Percentiles rank a stretch among this genome's conserved stretches.
Conservation (phyloP, 2,329 filamentous ascomycete species). For the Sporothrix brasiliensis region DNA sequence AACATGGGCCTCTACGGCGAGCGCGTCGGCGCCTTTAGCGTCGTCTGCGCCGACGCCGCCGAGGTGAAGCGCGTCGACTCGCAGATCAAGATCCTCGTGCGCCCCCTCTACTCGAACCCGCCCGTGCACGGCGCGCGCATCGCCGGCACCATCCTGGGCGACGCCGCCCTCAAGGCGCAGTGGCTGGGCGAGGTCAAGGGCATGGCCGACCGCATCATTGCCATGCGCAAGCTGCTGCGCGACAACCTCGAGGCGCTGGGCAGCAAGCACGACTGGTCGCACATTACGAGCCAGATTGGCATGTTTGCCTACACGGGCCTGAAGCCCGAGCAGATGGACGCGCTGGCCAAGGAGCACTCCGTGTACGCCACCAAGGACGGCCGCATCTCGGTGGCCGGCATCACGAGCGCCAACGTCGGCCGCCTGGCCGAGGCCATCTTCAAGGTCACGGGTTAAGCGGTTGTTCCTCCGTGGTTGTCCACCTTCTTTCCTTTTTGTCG, state of each 20-base stretch:
- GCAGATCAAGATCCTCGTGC: conserved; percentile 97
- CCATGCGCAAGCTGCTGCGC: conserved; percentile 93
- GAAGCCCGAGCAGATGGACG: conserved; percentile 86
- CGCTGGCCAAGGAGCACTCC: conserved; percentile 89
- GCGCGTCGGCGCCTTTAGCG: conserved; percentile 94
- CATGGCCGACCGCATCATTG: conserved; percentile 99
- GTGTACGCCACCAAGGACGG: conserved; percentile 96
- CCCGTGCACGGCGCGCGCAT: conserved; percentile 95
- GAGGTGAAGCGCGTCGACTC: conserved; percentile 95
- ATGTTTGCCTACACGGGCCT: conserved; percentile 99
- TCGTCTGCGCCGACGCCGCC: conserved; percentile 73
- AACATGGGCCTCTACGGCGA: conserved; percentile 99
- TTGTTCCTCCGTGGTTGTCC: background rate
- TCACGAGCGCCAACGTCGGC: conserved; percentile 77
- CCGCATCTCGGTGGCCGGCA: conserved; percentile 82
- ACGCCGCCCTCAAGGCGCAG: conserved; percentile 80
- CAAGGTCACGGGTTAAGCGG: conserved; percentile 69
- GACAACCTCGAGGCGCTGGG: conserved; percentile 92
- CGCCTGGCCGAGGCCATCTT: conserved; percentile 81
- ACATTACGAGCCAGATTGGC: conserved; percentile 98
- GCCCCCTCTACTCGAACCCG: conserved; percentile 97
- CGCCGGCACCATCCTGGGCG: conserved; percentile 88
- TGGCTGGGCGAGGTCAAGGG: conserved; percentile 97
- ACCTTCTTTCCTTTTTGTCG: background rate
- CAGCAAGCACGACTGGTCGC: conserved; percentile 96